phyloP scores from a whole-genome alignment of 352 stramenopile genomes.

The Vaucheria bursata region DNA sequence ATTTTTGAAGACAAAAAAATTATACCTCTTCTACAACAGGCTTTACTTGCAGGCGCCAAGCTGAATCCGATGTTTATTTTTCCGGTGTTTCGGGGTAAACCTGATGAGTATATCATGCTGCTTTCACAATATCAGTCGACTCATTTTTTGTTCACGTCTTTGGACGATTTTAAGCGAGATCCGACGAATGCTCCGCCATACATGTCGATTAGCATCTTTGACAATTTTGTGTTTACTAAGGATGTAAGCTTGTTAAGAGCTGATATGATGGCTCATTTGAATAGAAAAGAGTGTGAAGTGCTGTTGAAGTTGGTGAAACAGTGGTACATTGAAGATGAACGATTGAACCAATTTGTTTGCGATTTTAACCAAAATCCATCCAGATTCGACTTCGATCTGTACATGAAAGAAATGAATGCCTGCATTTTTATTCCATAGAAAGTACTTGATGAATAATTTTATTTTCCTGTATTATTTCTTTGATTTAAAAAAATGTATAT shows the following conservation, averaged over 20 bases:
- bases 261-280: conserved; percentile 38
- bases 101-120: conserved; percentile 36
- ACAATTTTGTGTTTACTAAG: conserved; percentile 29
- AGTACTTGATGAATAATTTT: too few species aligned
- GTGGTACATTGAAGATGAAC: background rate
- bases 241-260: conserved; percentile 26
- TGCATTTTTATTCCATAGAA: too few species aligned
- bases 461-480: too few species aligned
- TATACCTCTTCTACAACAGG: background rate
- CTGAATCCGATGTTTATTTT: conserved; percentile 41
- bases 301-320: background rate
- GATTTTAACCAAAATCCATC: conserved; percentile 33
- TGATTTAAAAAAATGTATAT: too few species aligned
- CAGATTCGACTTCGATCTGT: conserved; percentile 28
- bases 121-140: conserved; percentile 35
- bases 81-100: conserved; percentile 18
- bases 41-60: background rate
- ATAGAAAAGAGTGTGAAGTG: background rate
- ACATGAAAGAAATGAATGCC: background rate
- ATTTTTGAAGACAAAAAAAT: too few species aligned
- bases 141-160: conserved; percentile 36
- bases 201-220: conserved; percentile 31
- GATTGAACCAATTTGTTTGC: background rate
- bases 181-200: conserved; percentile 29
- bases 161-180: conserved; percentile 36